A percentile compares a stretch with the other conserved stretches of the same genome.
Evolutionary conservation across 2,329 filamentous ascomycete genomes (phyloP).

Genomic region (Penicillium digitatum): DNA sequence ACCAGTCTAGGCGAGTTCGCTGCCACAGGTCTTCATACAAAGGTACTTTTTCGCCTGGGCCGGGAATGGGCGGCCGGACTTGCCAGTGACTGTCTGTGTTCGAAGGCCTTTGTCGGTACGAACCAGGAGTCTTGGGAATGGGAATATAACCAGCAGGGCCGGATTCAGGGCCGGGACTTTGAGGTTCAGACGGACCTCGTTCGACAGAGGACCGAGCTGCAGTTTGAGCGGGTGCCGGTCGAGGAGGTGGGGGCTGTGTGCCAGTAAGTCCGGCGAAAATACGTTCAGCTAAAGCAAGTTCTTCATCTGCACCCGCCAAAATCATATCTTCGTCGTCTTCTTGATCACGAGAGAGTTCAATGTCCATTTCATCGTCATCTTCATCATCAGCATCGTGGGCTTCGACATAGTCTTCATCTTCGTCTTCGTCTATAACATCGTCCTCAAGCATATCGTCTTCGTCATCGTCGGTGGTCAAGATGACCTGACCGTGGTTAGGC

Average conservation of each 20-base stretch:
- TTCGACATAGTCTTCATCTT: conserved; percentile 46
- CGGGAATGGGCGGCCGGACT: conserved; percentile 69
- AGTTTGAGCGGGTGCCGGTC: conserved; percentile 28
- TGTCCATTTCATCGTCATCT: conserved; percentile 41
- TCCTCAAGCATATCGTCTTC: conserved; percentile 38
- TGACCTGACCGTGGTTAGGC: conserved; percentile 40
- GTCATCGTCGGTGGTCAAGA: conserved; percentile 49
- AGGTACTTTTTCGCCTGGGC: conserved; percentile 58
- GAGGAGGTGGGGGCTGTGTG: conserved; percentile 61
- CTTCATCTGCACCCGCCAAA: conserved; percentile 56
- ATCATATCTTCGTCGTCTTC: conserved; percentile 53
- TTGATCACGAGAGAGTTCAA: conserved; percentile 37
- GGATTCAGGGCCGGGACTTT: conserved; percentile 17
- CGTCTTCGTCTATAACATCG: conserved; percentile 31
- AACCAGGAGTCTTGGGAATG: conserved; percentile 73
- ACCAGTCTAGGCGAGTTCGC: conserved; percentile 84
- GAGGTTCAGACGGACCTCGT: conserved; percentile 14
- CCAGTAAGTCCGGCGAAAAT: conserved; percentile 72
- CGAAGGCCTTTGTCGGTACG: conserved; percentile 41
- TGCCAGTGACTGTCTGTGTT: conserved; percentile 74
- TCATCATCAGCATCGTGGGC: conserved; percentile 49
- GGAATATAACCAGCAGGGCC: conserved; percentile 46
- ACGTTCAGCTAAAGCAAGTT: conserved; percentile 70
- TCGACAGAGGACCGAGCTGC: conserved; percentile 29
- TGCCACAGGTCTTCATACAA: conserved; percentile 83